Conservation (phyloP, 257 asterid genomes). For the Solanum ahanhuiri region DNA sequence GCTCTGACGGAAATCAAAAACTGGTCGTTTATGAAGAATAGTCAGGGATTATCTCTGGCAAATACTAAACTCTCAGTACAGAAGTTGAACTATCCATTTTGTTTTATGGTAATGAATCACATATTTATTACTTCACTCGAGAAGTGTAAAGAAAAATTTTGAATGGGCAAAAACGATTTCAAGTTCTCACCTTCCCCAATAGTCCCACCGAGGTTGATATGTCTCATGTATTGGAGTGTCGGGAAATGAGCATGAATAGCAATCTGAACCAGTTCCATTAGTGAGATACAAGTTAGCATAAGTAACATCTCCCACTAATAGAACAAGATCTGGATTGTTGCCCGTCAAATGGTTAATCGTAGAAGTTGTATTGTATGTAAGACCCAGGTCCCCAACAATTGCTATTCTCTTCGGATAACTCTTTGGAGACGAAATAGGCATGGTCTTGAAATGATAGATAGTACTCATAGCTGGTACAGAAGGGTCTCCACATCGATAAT, state of each 20-base stretch:
- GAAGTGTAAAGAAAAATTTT: neutral
- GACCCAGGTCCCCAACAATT: conserved; percentile 84
- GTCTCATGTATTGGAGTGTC: conserved; percentile 89
- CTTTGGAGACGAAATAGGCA: conserved; percentile 54
- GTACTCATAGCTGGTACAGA: conserved; percentile 59
- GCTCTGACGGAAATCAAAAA: neutral
- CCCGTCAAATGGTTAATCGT: conserved; percentile 54
- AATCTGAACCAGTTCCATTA: conserved; percentile 82
- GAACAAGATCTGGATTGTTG: conserved; percentile 66
- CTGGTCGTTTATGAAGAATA: neutral
- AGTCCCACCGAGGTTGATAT: conserved; percentile 99
- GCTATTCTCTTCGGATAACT: conserved; percentile 69
- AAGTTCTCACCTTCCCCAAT: conserved; percentile 81
- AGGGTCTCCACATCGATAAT: conserved; percentile 86
- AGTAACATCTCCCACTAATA: conserved; percentile 69
- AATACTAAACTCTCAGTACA: neutral
- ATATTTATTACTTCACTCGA: neutral
- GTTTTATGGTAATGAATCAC: neutral
- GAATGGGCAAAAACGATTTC: neutral
- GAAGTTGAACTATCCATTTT: neutral
- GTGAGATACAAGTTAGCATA: conserved; percentile 90
- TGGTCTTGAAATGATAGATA: conserved; percentile 56
- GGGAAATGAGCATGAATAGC: conserved; percentile 81
- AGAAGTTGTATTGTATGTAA: conserved; percentile 88
- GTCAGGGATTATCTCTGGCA: neutral